Evolutionary conservation across 2,329 filamentous ascomycete species (phyloP).

Genomic region (Herpotrichia juniperi): DNA sequence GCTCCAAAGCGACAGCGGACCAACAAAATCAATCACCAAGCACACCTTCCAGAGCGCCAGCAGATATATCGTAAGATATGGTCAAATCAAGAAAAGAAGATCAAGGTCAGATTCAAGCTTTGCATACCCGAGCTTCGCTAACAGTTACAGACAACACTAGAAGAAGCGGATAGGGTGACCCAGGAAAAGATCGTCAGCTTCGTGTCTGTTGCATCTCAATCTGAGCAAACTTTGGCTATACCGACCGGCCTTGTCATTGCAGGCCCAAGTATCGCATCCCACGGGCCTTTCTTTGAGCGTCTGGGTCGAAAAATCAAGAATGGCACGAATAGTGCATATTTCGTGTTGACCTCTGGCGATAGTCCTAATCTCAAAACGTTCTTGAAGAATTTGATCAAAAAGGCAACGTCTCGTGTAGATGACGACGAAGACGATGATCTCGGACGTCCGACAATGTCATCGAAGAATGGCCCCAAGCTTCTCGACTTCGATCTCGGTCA

Average conservation of each 20-base stretch:
- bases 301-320: slow-evolving; percentile 56
- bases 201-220: slow-evolving; percentile 35
- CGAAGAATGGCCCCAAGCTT: slow-evolving; percentile 65
- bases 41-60: slow-evolving; percentile 56
- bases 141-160: slow-evolving; percentile 41
- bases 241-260: slow-evolving; percentile 76
- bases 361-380: slow-evolving; percentile 75
- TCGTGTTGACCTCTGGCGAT: slow-evolving; percentile 72
- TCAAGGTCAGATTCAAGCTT: slow-evolving; percentile 56
- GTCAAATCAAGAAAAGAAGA: slow-evolving; percentile 66
- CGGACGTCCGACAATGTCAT: slow-evolving; percentile 17
- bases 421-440: slow-evolving; percentile 59
- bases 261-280: slow-evolving; percentile 78
- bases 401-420: slow-evolving; percentile 62
- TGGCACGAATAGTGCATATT: slow-evolving; percentile 60
- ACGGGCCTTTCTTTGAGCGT: slow-evolving; percentile 75
- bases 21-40: slow-evolving; percentile 31
- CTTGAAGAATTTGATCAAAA: slow-evolving; percentile 75
- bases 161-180: slow-evolving; percentile 47
- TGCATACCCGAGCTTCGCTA: slow-evolving; percentile 9
- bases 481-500: slow-evolving; percentile 81
- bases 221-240: slow-evolving; percentile 54
- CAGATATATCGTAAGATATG: slow-evolving; percentile 68
- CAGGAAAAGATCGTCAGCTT: slow-evolving; percentile 48
- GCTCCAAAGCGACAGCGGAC: slow-evolving; percentile 50